Evolutionary conservation across 176 grass and related monocot species (phyloP).

Genomic region (Zizania latifolia): DNA sequence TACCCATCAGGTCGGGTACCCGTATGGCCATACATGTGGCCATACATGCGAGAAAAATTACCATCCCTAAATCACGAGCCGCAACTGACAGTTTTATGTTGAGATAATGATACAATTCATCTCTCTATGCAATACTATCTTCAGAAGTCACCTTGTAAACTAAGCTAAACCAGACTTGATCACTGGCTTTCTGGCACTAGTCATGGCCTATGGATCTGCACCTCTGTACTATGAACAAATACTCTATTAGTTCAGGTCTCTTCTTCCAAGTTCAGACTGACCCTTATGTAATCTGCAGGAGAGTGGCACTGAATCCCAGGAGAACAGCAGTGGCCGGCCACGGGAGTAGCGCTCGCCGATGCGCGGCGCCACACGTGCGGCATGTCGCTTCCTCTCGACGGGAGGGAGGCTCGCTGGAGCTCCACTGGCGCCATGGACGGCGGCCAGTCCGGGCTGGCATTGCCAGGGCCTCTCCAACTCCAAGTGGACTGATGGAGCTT

Average conservation of each 20-base stretch:
- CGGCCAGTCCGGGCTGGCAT: constrained; percentile 24
- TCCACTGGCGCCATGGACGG: constrained; percentile 32
- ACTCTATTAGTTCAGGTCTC: constrained; percentile 8
- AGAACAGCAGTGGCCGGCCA: constrained; percentile 24
- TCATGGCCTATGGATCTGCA: constrained; percentile 31
- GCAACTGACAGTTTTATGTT: neutral
- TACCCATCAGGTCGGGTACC: too few relatives aligned
- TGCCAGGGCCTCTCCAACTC: neutral
- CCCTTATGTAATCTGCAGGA: constrained; percentile 26
- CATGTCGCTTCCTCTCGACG: constrained; percentile 1
- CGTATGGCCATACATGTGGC: too few relatives aligned
- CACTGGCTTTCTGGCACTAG: constrained; percentile 9
- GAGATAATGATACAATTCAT: neutral
- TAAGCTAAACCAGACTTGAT: constrained; percentile 21
- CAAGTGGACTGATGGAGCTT: constrained; percentile 33
- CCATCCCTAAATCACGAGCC: too few relatives aligned
- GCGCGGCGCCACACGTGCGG: constrained; percentile 18
- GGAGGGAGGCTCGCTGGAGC: constrained; percentile 31
- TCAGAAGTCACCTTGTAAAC: neutral
- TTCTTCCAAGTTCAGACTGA: constrained; percentile 25
- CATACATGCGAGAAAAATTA: too few relatives aligned
- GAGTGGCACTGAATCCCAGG: constrained; percentile 28
- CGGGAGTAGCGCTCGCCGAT: constrained; percentile 6
- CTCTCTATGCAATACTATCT: neutral
- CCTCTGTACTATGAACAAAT: constrained; percentile 21